These are phyloP conservation scores for Curvularia verruculosa DNA, from an alignment of 2,329 filamentous ascomycete species.

Conservation along the genomic window DNA sequence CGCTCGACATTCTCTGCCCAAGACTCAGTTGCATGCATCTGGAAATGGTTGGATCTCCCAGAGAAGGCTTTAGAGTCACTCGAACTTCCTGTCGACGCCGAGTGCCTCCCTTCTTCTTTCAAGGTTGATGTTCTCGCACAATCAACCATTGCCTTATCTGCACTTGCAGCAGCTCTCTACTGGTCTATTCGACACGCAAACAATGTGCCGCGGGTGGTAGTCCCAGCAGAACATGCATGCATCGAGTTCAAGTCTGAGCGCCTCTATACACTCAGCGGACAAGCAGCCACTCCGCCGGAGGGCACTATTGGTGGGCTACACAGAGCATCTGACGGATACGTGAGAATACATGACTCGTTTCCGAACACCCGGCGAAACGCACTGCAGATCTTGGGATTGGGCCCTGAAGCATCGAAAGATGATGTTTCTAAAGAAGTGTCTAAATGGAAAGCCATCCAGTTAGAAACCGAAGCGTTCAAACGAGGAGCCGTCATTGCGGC, in stretches of 20 bases:
- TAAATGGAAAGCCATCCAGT: conserved; percentile 54
- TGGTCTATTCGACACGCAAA: conserved; percentile 44
- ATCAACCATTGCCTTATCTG: conserved; percentile 58
- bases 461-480: conserved; percentile 55
- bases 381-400: conserved; percentile 53
- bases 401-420: conserved; percentile 40
- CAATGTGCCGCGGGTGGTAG: conserved; percentile 48
- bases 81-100: conserved; percentile 24
- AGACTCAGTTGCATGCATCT: conserved; percentile 41
- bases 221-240: conserved; percentile 55
- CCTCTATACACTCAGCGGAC: conserved; percentile 54
- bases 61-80: conserved; percentile 29
- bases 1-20: conserved; percentile 30
- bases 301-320: conserved; percentile 60
- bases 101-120: conserved; percentile 58
- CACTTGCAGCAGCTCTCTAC: conserved; percentile 57
- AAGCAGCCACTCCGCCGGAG: conserved; percentile 44
- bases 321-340: conserved; percentile 57
- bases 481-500: conserved; percentile 56
- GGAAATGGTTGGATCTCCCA: conserved; percentile 34
- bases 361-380: conserved; percentile 57
- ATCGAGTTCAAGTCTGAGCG: conserved; percentile 62
- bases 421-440: conserved; percentile 50
- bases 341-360: conserved; percentile 63
- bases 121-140: conserved; percentile 62